Evolutionary conservation across 805 yeast genomes (phyloP), one percentile per base, ranked within the genome.

Genomic region (Monosporozyma servazzii): DNA sequence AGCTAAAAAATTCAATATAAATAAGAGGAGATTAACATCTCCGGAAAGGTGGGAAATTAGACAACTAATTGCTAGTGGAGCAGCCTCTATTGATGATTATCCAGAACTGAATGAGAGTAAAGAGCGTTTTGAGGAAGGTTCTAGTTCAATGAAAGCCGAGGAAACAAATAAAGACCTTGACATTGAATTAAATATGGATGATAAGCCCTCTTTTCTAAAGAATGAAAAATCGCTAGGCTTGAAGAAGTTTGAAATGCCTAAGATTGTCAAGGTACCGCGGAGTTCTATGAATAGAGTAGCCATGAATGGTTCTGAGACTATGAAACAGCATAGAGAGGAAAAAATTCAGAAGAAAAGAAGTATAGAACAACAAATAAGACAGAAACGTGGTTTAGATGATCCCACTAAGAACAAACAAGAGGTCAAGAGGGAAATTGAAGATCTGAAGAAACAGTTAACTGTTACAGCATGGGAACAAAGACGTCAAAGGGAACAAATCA

Each of bases 1-100:
- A 18, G 5, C 42, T 3, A 7, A 36, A 44, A 33, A 8, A 56
- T 57, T n/a, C 55, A 53, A 39, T 9, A 58, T 56, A 11, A 55
- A 52, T 7, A 71, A 67, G 54, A 69, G 74, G 54, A 74, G 86
- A 49, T 65, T 84, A 36, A 84, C 95, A 0, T 85, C 95, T 0
- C 95, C 95, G 0, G 98, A 90, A 66, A 69, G 88, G 51, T 90
- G 96, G 96, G 97, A 91, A 62, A 75, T 87, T 48, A 74, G 86
- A 33, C 96, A 90, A 62, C 69, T 90, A 45, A 86, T 85, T 25
- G 82, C 91, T 0, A 79, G 91, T 5, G 95, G 95, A 2, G 90
- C 79, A 0, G 78, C 81, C 0, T 73, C 81, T 5, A 78, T 84
- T 1, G 74, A 79, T 2, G 90, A 84, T 54, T 81, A 82, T 60